Conservation (phyloP, 208 protist genomes). For the Phytomonas francai region DNA sequence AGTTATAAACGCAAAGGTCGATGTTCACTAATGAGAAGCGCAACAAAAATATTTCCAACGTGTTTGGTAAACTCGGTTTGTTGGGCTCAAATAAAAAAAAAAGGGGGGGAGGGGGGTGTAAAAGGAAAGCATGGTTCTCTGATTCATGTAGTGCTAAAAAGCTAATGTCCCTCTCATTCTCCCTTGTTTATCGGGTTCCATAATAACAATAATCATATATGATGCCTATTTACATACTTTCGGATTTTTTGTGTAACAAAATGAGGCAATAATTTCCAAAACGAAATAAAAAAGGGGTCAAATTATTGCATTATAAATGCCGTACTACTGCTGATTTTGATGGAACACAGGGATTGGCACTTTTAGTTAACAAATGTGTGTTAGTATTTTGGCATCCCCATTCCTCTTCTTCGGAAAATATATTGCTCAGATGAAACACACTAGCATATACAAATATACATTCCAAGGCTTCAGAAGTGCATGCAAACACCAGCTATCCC, state of each 20-base stretch:
- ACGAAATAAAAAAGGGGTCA: neutral
- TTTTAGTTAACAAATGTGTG: neutral
- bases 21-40: neutral
- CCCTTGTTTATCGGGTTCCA: neutral
- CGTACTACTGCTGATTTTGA: neutral
- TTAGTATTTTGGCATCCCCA: neutral
- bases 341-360: neutral
- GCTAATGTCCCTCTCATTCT: neutral
- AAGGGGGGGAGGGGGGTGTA: constrained; percentile 5
- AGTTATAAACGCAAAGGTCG: neutral
- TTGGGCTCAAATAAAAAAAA: constrained; percentile 10
- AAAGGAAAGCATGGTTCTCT: neutral
- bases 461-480: neutral
- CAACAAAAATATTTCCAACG: neutral
- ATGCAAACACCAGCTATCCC: neutral
- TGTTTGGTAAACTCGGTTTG: neutral
- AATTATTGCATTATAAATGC: neutral
- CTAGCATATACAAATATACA: neutral
- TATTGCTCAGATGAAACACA: neutral
- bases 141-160: neutral
- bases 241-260: neutral
- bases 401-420: neutral
- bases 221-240: neutral
- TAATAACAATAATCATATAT: neutral
- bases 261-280: neutral